Conservation (phyloP, 1,284 basidiomycete genomes). For the Ceratobasidium sp. region DNA sequence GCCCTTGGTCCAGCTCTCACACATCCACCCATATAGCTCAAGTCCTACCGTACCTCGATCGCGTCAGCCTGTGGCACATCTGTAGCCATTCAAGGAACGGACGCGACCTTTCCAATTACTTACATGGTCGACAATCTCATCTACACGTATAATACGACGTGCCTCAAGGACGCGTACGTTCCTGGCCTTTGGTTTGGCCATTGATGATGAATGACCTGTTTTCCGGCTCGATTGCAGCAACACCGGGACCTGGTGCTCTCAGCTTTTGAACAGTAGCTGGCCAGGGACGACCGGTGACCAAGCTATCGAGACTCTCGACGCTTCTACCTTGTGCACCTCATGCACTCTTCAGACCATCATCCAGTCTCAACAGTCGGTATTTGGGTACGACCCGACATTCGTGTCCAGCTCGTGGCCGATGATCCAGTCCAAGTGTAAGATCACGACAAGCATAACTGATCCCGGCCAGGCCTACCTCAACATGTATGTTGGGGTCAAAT, state of each 20-base stretch:
- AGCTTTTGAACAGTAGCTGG: conserved; percentile 7
- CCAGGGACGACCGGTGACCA: conserved; percentile 5
- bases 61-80: conserved; percentile 8
- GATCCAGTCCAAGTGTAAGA: conserved; percentile 22
- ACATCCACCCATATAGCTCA: background rate
- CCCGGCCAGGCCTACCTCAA: conserved; percentile 17
- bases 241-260: background rate
- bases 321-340: conserved; percentile 10
- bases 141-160: conserved; percentile 17
- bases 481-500: no score
- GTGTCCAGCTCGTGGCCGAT: conserved; percentile 3
- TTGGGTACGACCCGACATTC: conserved; percentile 19
- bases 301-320: conserved; percentile 7
- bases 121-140: conserved; percentile 14
- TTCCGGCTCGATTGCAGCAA: background rate
- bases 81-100: background rate
- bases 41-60: background rate
- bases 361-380: conserved; percentile 10
- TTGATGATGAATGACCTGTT: background rate
- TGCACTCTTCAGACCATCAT: conserved; percentile 4
- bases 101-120: conserved; percentile 18
- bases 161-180: conserved; percentile 10
- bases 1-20: background rate
- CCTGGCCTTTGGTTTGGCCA: background rate
- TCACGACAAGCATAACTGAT: conserved; percentile 10